Conservation (phyloP, 2,329 filamentous ascomycete species). For the Fragosphaeria purpurea region DNA sequence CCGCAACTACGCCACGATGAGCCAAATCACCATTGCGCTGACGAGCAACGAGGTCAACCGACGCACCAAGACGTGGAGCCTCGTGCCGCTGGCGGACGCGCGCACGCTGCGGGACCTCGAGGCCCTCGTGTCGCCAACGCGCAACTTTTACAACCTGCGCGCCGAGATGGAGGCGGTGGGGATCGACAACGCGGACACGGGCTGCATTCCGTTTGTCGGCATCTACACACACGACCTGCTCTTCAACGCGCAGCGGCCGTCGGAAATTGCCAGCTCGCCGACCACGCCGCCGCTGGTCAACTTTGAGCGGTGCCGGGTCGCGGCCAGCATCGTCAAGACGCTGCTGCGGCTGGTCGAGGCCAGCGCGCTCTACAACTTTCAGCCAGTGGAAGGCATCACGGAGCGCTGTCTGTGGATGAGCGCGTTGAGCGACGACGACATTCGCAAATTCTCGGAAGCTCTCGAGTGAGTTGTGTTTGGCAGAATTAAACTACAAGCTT, state of each 20-base stretch:
- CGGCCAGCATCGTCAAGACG: constrained; percentile 69
- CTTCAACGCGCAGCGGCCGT: constrained; percentile 70
- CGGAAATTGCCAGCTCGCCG: constrained; percentile 59
- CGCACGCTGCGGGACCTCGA: constrained; percentile 60
- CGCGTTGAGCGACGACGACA: constrained; percentile 65
- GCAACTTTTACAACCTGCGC: constrained; percentile 68
- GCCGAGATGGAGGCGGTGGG: constrained; percentile 67
- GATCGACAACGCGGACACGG: constrained; percentile 43
- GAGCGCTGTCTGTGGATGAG: constrained; percentile 81
- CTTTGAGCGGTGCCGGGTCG: constrained; percentile 70
- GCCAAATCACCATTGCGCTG: constrained; percentile 68
- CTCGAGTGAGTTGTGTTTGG: constrained; percentile 27
- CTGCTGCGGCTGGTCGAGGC: constrained; percentile 69
- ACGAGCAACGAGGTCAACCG: constrained; percentile 63
- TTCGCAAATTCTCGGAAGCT: constrained; percentile 43
- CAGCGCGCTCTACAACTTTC: constrained; percentile 63
- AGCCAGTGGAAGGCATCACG: constrained; percentile 65
- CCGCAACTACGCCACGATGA: constrained; percentile 76
- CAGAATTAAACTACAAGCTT: too few species aligned
- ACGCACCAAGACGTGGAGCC: constrained; percentile 59
- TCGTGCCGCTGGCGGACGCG: constrained; percentile 56
- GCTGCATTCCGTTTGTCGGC: constrained; percentile 76
- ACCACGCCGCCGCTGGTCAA: constrained; percentile 63
- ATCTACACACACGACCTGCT: constrained; percentile 77
- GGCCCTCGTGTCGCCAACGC: constrained; percentile 61